phyloP scores from a whole-genome alignment of 495 filamentous ascomycete species.

The Podospora conica region DNA sequence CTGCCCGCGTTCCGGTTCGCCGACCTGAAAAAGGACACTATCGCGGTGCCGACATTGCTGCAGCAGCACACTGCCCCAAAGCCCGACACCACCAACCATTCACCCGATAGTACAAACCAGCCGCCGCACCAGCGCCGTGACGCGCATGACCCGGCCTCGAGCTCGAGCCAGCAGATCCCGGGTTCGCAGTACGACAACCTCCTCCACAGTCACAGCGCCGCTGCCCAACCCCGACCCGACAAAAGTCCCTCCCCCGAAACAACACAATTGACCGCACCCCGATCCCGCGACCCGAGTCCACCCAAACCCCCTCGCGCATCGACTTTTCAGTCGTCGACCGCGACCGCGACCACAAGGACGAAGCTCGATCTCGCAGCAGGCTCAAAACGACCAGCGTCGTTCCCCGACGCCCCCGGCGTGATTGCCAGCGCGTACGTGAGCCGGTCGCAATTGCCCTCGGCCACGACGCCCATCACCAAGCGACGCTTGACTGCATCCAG shows the following conservation, averaged over 20 bases:
- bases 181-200: constrained; percentile 15
- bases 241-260: constrained; percentile 22
- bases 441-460: constrained; percentile 15
- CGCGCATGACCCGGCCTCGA: constrained; percentile 21
- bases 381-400: constrained; percentile 37
- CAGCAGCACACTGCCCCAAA: constrained; percentile 34
- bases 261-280: constrained; percentile 13
- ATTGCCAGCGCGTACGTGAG: constrained; percentile 21
- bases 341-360: constrained; percentile 19
- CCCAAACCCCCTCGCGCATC: constrained; percentile 31
- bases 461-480: constrained; percentile 21
- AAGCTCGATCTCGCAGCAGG: constrained; percentile 13
- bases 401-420: constrained; percentile 27
- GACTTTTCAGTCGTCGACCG: constrained; percentile 28
- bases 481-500: constrained; percentile 21
- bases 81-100: constrained; percentile 16
- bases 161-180: constrained; percentile 24
- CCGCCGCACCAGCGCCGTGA: not conserved
- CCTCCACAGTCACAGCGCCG: constrained; percentile 26
- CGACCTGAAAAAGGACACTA: constrained; percentile 40
- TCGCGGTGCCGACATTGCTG: constrained; percentile 29
- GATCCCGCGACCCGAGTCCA: constrained; percentile 19
- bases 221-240: constrained; percentile 16
- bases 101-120: constrained; percentile 23
- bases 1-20: constrained; percentile 45